Evolutionary conservation across 2,329 filamentous ascomycete species (phyloP).

Genomic region (Paraphaeosphaeria minitans): DNA sequence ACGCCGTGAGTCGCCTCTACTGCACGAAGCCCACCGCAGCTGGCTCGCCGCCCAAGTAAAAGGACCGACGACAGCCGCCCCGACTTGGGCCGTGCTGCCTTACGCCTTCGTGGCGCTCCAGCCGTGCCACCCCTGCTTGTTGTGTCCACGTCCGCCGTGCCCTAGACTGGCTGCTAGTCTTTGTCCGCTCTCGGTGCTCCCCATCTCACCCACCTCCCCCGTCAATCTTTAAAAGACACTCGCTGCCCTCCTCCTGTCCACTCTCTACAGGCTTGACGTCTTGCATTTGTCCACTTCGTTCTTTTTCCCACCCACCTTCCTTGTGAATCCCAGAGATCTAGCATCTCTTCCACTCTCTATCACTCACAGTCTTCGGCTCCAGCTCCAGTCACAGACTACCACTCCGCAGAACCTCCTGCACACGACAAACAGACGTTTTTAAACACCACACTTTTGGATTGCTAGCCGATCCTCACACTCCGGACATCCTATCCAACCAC

Average conservation of each 20-base stretch:
- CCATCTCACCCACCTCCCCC: constrained; percentile 16
- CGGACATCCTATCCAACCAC: constrained; percentile 19
- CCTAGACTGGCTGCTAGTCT: not conserved
- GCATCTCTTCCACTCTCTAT: constrained; percentile 41
- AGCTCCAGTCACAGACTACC: constrained; percentile 18
- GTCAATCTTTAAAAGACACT: constrained; percentile 31
- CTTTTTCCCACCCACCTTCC: constrained; percentile 22
- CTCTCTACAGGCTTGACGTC: constrained; percentile 49
- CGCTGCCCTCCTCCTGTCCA: constrained; percentile 36
- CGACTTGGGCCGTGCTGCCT: constrained; percentile 3
- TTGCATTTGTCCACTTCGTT: constrained; percentile 40
- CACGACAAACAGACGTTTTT: constrained; percentile 10
- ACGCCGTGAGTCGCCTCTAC: not conserved
- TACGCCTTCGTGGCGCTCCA: constrained; percentile 1
- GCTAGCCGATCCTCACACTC: constrained; percentile 40
- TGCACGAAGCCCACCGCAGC: not conserved
- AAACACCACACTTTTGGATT: constrained; percentile 29
- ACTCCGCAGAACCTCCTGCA: constrained; percentile 11
- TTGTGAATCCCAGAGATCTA: constrained; percentile 35
- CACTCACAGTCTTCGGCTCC: constrained; percentile 32
- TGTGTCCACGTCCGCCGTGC: constrained; percentile 19
- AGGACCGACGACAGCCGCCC: not conserved
- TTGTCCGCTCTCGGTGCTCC: not conserved
- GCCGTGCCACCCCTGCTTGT: constrained; percentile 8
- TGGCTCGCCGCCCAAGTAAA: not conserved